phyloP scores from a whole-genome alignment of 23 red algal genomes.

The Gracilaria vermiculophylla region DNA sequence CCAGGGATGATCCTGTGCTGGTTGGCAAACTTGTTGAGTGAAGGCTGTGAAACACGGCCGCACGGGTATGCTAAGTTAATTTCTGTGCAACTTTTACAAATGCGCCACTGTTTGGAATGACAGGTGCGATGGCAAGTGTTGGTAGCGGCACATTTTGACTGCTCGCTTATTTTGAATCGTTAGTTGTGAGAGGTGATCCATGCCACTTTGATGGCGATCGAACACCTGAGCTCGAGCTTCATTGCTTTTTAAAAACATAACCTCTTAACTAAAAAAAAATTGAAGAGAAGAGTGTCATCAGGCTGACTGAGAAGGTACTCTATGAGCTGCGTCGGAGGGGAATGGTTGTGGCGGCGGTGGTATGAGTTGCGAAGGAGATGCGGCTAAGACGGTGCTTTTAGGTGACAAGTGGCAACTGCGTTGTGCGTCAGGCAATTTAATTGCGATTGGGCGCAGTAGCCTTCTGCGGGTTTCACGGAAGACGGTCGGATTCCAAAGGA shows the following conservation, averaged over 20 bases:
- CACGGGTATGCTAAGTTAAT: neutral
- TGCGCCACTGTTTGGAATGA: slow-evolving; percentile 22
- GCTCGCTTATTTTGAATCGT: slow-evolving; percentile 18
- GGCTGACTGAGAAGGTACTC: neutral
- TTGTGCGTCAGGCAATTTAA: no score
- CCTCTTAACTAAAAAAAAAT: neutral
- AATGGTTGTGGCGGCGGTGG: neutral
- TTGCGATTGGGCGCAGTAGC: no score
- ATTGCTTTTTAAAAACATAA: neutral
- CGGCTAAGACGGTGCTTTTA: no score
- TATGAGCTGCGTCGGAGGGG: neutral
- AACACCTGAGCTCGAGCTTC: neutral
- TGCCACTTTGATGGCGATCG: neutral
- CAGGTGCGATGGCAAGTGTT: neutral
- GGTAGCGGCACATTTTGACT: slow-evolving; percentile 2
- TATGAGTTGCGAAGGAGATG: no score
- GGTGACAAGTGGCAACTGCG: no score
- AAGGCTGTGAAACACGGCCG: neutral
- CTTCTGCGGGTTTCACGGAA: no score
- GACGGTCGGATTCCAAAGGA: no score
- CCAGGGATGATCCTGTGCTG: slow-evolving; percentile 45
- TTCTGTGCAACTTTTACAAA: slow-evolving; percentile 6
- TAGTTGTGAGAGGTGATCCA: neutral
- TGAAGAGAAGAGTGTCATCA: neutral
- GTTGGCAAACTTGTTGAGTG: slow-evolving; percentile 59